Evolutionary conservation across 2,329 filamentous ascomycete genomes (phyloP), one percentile per base, ranked within the genome.

Genomic region (Colletotrichum sp.): DNA sequence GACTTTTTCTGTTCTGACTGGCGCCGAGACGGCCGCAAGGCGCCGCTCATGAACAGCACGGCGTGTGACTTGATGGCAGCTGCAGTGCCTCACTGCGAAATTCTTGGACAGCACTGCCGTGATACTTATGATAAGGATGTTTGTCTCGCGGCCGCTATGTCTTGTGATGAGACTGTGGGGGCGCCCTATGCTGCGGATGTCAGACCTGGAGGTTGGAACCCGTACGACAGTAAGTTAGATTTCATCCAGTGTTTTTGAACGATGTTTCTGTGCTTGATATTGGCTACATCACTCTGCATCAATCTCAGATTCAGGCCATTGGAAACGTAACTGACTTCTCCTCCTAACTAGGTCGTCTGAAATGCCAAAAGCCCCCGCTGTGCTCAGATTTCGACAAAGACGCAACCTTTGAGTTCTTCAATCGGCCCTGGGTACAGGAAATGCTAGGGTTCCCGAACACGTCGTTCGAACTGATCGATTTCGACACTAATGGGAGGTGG

Each of bases 281-380:
- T 9, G 8, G 0, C 16, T 19, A 5, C 1, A 39, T 19, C 8
- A 9, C 1, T 3, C 0, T 19, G 7, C 8, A 39, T 44, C 1
- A 5, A 44, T 44, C 3, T 1, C 39, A 44, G 19, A 44, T n/a
- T 0, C 9, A 44, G 39, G 19, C 39, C 1, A 0, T n/a, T n/a
- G 39, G 8, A 6, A 44, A 1, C 0, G 9, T 12, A 0, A n/a
- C 0, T 44, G 39, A 44, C 19, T 44, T 44, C 9, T n/a, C 0
- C 11, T n/a, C 0, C 30, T 5, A 32, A 8, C 44, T 2, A 49
- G 44, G 44, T 49, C 44, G 44, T 49, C 11, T 49, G 44, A 49
- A 49, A 49, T 49, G 44, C n/a, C 44, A 49, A 22, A 22, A 22
- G n/a, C 44, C 44, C n/a, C 44, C 44, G 2, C 44, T 49, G 7